Conservation (phyloP, 1,139 yeast genomes). For the Debaryomyces udenii region DNA sequence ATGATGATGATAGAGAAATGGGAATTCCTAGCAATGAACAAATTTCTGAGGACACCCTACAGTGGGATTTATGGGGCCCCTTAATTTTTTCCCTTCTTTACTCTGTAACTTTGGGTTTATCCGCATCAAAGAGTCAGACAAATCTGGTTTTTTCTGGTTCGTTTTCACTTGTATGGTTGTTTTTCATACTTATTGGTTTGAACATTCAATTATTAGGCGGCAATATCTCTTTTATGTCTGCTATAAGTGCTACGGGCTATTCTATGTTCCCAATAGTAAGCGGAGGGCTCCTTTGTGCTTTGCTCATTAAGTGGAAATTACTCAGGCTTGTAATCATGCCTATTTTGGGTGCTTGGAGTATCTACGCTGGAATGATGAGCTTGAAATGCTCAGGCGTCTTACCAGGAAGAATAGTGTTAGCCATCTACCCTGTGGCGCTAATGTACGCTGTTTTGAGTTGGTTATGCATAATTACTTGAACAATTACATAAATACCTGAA, state of each 20-base stretch:
- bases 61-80: constrained; percentile 95
- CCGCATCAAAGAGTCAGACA: constrained; percentile 41
- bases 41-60: constrained; percentile 43
- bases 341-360: constrained; percentile 69
- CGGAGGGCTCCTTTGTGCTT: constrained; percentile 63
- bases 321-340: constrained; percentile 57
- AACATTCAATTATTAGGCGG: constrained; percentile 81
- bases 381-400: constrained; percentile 69
- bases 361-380: constrained; percentile 67
- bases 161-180: constrained; percentile 53
- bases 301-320: constrained; percentile 54
- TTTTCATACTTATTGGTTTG: constrained; percentile 60
- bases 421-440: constrained; percentile 78
- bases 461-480: constrained; percentile 67
- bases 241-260: constrained; percentile 80
- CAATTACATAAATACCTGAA: background rate
- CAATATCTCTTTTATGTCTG: constrained; percentile 69
- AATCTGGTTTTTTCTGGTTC: constrained; percentile 55
- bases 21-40: constrained; percentile 22
- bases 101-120: constrained; percentile 55
- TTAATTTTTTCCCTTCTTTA: constrained; percentile 68
- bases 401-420: constrained; percentile 70
- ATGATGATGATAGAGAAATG: constrained; percentile 21
- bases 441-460: constrained; percentile 75
- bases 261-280: constrained; percentile 76